These are phyloP conservation scores for Avena eriantha DNA, from an alignment of 176 grass and related monocot species.

Conservation along the genomic window DNA sequence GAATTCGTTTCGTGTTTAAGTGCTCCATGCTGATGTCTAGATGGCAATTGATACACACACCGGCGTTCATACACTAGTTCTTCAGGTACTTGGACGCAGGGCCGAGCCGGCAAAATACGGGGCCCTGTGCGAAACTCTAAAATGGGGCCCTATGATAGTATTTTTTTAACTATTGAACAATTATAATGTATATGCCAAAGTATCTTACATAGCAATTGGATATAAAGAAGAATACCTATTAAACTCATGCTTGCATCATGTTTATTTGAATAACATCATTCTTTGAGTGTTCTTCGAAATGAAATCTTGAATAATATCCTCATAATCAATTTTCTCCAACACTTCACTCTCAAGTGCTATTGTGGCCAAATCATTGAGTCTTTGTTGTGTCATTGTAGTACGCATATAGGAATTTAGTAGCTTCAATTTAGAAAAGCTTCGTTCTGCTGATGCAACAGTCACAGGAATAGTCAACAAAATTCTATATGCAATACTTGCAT, in stretches of 20 bases:
- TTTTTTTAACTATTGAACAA: too few species aligned
- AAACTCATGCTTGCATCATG: too few species aligned
- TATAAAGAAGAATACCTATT: too few species aligned
- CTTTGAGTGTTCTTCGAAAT: too few species aligned
- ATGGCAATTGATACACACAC: neutral
- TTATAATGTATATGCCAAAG: too few species aligned
- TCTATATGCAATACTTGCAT: neutral
- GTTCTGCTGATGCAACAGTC: neutral
- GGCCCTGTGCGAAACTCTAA: too few species aligned
- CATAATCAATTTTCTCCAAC: neutral
- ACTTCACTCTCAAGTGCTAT: neutral
- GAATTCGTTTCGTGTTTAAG: neutral
- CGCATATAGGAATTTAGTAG: neutral
- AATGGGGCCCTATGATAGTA: too few species aligned
- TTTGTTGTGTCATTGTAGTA: neutral
- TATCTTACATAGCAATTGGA: too few species aligned
- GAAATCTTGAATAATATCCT: too few species aligned
- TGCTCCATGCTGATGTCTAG: neutral
- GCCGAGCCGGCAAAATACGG: too few species aligned
- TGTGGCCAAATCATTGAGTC: too few species aligned
- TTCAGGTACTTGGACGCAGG: neutral
- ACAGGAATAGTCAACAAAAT: neutral
- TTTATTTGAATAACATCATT: too few species aligned
- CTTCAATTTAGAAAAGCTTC: neutral
- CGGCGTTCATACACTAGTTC: neutral